Conservation (phyloP, 78 protist genomes). For the Anaeramoeba ignava region DNA sequence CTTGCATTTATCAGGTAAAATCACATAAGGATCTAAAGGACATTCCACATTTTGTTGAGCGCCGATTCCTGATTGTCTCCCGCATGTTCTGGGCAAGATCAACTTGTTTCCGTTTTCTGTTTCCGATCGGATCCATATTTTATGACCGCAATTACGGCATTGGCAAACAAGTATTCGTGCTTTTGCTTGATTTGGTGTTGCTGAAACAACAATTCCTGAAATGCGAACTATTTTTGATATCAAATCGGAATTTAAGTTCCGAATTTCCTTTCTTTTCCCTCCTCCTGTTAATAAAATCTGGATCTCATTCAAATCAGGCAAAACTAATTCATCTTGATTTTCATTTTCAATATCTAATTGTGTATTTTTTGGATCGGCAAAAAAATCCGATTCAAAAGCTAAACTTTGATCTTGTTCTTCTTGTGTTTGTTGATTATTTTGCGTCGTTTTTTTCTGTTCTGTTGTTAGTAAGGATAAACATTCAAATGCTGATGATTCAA, state of each 20-base stretch:
- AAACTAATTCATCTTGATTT: not conserved
- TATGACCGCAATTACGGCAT: not conserved
- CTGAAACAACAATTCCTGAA: not conserved
- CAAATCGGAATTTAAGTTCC: not conserved
- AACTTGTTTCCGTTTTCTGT: not conserved
- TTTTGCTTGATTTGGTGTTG: not conserved
- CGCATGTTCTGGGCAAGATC: not conserved
- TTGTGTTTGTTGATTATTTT: not conserved
- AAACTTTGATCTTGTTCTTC: not conserved
- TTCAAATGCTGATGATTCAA: not conserved
- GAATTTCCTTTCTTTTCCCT: not conserved
- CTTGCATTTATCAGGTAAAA: constrained; percentile 48
- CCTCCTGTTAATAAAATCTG: not conserved
- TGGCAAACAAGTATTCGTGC: not conserved
- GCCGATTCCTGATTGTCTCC: not conserved
- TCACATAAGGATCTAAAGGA: constrained; percentile 63
- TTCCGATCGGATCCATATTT: not conserved
- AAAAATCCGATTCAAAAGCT: not conserved
- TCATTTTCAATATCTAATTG: not conserved
- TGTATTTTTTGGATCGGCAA: no score
- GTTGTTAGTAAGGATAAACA: not conserved
- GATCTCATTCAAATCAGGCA: not conserved
- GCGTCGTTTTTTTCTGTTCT: no score
- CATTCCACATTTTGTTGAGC: constrained; percentile 31
- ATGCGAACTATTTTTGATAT: not conserved